Evolutionary conservation across 2,329 filamentous ascomycete species (phyloP).

Genomic region (Colletotrichum sidae): DNA sequence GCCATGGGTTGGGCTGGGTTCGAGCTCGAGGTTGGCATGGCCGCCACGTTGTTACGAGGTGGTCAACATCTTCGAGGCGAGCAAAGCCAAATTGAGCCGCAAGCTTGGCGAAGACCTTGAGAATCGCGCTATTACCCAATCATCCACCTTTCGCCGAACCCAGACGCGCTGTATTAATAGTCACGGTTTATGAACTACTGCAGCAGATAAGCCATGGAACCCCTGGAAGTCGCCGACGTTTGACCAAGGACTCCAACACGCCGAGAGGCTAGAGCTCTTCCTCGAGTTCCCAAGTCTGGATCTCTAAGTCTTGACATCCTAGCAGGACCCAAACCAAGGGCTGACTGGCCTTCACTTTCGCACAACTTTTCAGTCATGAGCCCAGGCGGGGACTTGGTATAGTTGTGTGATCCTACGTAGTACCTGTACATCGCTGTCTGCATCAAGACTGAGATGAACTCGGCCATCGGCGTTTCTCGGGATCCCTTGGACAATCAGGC

Average conservation of each 20-base stretch:
- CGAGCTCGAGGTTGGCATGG: constrained; percentile 9
- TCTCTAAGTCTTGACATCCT: too few species aligned
- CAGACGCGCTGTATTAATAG: not conserved
- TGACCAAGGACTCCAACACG: constrained; percentile 26
- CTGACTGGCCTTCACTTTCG: too few species aligned
- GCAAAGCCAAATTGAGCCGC: constrained; percentile 25
- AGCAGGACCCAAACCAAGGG: too few species aligned
- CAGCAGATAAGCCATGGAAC: constrained; percentile 8
- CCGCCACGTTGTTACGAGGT: constrained; percentile 24
- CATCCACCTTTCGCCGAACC: not conserved
- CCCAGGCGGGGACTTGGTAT: too few species aligned
- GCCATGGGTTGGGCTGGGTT: too few species aligned
- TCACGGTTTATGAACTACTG: not conserved
- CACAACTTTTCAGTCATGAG: too few species aligned
- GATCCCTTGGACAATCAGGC: too few species aligned
- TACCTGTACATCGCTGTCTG: too few species aligned
- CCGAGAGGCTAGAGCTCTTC: not conserved
- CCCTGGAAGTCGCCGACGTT: constrained; percentile 3
- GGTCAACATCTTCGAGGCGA: not conserved
- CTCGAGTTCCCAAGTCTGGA: not conserved
- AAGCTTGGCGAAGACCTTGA: constrained; percentile 13
- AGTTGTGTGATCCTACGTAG: too few species aligned
- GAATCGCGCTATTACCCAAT: constrained; percentile 24
- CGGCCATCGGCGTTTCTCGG: too few species aligned
- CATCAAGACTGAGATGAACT: too few species aligned